Percentiles rank a stretch among this genome's conserved stretches.
phyloP scores from a whole-genome alignment of 2,329 filamentous ascomycete genomes.

The Talaromyces sp. region DNA sequence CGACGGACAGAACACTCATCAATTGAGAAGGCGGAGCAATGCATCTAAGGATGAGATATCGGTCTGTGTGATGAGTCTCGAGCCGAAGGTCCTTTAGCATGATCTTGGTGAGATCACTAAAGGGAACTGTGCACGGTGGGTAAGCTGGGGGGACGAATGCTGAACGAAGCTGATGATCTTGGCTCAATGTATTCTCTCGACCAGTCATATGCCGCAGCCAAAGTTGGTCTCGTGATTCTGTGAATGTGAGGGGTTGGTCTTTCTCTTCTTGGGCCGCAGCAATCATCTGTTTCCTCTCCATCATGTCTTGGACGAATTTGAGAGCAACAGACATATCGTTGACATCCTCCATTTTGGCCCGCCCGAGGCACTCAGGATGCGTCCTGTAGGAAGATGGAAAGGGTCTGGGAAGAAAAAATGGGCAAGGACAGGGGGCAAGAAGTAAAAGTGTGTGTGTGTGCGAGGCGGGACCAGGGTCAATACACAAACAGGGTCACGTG shows the following conservation, averaged over 20 bases:
- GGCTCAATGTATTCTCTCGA: background rate
- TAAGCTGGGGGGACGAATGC: background rate
- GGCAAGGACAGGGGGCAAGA: background rate
- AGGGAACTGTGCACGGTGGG: background rate
- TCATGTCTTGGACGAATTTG: background rate
- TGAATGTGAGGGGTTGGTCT: background rate
- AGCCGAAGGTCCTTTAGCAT: background rate
- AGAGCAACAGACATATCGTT: background rate
- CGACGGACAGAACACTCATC: background rate
- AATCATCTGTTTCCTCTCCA: background rate
- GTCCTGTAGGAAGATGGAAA: background rate
- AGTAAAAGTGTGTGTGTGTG: background rate
- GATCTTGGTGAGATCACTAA: background rate
- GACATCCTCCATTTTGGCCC: background rate
- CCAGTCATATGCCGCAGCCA: background rate
- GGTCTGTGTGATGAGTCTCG: background rate
- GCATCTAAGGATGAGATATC: background rate
- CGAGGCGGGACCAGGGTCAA: background rate
- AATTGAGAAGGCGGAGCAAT: background rate
- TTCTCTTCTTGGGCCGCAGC: background rate
- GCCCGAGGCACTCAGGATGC: background rate
- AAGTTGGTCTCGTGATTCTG: background rate
- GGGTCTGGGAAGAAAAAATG: background rate
- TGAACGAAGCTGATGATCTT: background rate
- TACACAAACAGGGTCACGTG: background rate